Evolutionary conservation across 108 stramenopile genomes (phyloP).

Genomic region (Nitzschia inconspicua): DNA sequence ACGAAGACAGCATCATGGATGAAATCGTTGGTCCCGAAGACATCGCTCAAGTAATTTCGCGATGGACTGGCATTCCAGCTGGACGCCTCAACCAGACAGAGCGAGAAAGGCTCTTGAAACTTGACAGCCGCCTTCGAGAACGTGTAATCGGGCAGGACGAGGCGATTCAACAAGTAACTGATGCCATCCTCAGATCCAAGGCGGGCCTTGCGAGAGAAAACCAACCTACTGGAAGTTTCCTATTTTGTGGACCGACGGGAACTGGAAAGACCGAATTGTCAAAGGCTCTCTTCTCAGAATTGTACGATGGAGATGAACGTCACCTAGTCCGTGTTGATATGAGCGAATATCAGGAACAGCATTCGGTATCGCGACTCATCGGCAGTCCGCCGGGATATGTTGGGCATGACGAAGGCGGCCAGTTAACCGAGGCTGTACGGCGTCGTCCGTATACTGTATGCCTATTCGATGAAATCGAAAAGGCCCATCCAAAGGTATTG

Average conservation of each 20-base stretch:
- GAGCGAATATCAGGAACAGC: conserved; percentile 90
- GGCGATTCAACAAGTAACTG: conserved; percentile 78
- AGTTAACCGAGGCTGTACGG: conserved; percentile 95
- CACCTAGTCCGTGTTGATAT: conserved; percentile 94
- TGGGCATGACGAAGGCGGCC: conserved; percentile 96
- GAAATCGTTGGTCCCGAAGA: conserved; percentile 57
- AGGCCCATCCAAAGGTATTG: conserved; percentile 94
- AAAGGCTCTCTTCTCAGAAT: conserved; percentile 89
- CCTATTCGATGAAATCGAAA: conserved; percentile 96
- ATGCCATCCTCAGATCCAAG: conserved; percentile 81
- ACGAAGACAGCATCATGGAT: conserved; percentile 66
- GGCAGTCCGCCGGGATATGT: conserved; percentile 94
- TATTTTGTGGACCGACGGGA: conserved; percentile 92
- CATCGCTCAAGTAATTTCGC: conserved; percentile 58
- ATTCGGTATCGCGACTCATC: conserved; percentile 85
- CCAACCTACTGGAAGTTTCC: conserved; percentile 77
- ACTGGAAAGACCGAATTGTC: conserved; percentile 91
- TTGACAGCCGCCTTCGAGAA: conserved; percentile 58
- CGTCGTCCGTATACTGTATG: conserved; percentile 93
- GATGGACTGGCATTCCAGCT: conserved; percentile 69
- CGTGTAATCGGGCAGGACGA: conserved; percentile 88
- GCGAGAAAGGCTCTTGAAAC: conserved; percentile 73
- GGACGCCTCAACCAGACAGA: conserved; percentile 75
- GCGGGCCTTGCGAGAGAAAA: conserved; percentile 71
- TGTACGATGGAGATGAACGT: conserved; percentile 84